Base-by-base conservation (phyloP, 345 rosid species). In the Cardamine occulta region DNA sequence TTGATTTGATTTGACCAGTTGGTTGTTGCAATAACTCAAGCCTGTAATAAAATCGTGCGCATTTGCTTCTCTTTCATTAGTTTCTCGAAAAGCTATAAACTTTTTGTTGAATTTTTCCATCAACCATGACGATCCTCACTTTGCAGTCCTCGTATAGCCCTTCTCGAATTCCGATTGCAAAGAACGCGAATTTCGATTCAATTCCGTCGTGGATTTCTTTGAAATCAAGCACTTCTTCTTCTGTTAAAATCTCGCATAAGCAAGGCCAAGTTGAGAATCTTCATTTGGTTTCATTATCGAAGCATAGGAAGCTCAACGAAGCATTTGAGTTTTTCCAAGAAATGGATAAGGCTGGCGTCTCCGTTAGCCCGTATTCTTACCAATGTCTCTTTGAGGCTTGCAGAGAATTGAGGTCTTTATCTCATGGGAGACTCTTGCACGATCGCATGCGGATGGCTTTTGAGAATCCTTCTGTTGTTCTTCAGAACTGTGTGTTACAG, bases 201-300 rank as follows among this genome's bases (percentile, higher is more conserved):
- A 69, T 86, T 21, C 89, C 93, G 24, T 80, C 92, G 3, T 80
- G 91, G 92, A 79, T 84, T 31, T 84, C 97, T 63, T 82, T 89
- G 61, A 88, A 81, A 61, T 63, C 64, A 51, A 64, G 62, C 32
- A 56, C 80, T 63, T 60, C 87, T 56, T 66, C 87, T 54, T 59
- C 82, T 9, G 49, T 66, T 18, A 65, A 80, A 58, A 42, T 77
- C 66, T 74, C 68, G 8, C 83, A 55, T 28, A 58, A 66, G 73
- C 81, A 79, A 29, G 85, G 85, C 26, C 82, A 79, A 31, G 85
- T 83, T 1, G 93, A 91, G 85, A 86, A 83, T 82, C 54, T 86
- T 2, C 88, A 82, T 70, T 63, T 91, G 71, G 71, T 85, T 56
- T 85, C 90, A 23, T 78, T 88, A 44, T 86, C 89, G 31, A 87